phyloP scores from a whole-genome alignment of 148 eudicot genomes.

The Rhododendron ferrugineum region DNA sequence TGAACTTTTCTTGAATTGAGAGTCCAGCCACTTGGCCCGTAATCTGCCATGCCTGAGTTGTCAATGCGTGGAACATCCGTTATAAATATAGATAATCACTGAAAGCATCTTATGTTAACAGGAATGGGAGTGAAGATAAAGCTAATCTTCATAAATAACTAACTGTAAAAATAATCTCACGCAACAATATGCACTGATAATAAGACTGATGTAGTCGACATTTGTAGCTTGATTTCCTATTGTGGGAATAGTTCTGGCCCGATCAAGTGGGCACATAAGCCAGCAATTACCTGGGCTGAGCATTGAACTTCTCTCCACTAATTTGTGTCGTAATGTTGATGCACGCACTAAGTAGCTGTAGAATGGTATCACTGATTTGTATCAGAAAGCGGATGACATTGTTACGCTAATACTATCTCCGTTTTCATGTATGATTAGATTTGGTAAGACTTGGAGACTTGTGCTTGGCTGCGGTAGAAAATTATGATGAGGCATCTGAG shows the following conservation, averaged over 20 bases:
- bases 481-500: conserved; percentile 73
- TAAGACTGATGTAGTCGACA: background rate
- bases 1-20: background rate
- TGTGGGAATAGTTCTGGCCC: background rate
- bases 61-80: background rate
- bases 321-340: background rate
- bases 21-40: background rate
- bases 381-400: background rate
- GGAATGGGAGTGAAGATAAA: background rate
- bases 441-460: conserved; percentile 57
- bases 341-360: conserved; percentile 25
- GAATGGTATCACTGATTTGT: background rate
- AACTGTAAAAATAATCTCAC: background rate
- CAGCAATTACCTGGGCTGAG: background rate
- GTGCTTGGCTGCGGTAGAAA: conserved; percentile 77
- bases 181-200: background rate
- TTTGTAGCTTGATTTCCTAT: background rate
- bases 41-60: background rate
- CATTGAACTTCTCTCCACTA: background rate
- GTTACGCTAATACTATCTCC: background rate
- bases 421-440: conserved; percentile 36
- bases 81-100: background rate
- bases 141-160: background rate
- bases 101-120: background rate
- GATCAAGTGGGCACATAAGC: background rate